These are phyloP conservation scores for Crepidotus variabilis DNA, from an alignment of 768 basidiomycete genomes.

Conservation along the genomic window DNA sequence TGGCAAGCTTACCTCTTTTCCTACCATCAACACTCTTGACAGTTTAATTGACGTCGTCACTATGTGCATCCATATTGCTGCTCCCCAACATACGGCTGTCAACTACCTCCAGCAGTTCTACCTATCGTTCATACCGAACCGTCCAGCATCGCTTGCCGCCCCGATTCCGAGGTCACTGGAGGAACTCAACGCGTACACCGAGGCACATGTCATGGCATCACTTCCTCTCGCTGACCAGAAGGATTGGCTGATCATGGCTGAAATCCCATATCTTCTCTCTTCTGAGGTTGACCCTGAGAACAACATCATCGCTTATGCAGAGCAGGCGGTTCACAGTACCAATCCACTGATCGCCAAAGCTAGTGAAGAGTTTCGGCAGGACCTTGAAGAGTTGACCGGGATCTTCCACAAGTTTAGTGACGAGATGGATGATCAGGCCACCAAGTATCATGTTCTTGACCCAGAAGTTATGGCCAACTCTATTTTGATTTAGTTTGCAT, in stretches of 20 bases:
- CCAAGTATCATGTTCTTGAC: constrained; percentile 24
- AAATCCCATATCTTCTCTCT: constrained; percentile 26
- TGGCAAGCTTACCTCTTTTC: constrained; percentile 22
- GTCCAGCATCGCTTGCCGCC: constrained; percentile 22
- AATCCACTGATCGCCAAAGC: constrained; percentile 13
- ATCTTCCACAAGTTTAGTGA: constrained; percentile 14
- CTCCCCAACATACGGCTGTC: constrained; percentile 29
- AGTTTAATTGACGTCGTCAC: constrained; percentile 24
- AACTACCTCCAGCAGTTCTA: constrained; percentile 32
- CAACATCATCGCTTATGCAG: constrained; percentile 22
- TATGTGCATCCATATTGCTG: constrained; percentile 29
- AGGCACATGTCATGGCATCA: constrained; percentile 17
- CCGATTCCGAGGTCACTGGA: constrained; percentile 19
- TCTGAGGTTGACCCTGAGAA: constrained; percentile 21
- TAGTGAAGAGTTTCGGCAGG: constrained; percentile 20
- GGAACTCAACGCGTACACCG: constrained; percentile 15
- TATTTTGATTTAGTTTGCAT: background rate
- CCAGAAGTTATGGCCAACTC: constrained; percentile 7
- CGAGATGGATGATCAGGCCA: constrained; percentile 26
- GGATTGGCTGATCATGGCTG: constrained; percentile 26
- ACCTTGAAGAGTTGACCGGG: constrained; percentile 14
- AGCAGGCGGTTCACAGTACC: constrained; percentile 5
- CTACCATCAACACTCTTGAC: constrained; percentile 20
- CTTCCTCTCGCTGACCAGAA: constrained; percentile 18
- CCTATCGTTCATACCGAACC: constrained; percentile 28